Percentiles rank a stretch among this genome's conserved stretches.
Evolutionary conservation across 306 rosid genomes (phyloP).

Genomic region (Quercus glauca): DNA sequence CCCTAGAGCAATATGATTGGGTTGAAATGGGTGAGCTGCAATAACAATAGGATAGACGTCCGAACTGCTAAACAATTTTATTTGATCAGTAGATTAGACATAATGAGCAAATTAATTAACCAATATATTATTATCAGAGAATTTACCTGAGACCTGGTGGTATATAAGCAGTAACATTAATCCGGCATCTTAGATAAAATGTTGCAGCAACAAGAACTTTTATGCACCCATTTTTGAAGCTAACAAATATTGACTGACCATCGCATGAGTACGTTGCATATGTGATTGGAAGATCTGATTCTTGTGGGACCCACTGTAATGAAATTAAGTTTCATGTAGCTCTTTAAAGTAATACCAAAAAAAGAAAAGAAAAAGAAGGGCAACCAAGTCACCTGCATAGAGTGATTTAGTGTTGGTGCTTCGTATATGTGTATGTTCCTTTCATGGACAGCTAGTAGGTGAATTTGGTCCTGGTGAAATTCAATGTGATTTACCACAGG

Average conservation of each 20-base stretch:
- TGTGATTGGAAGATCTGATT: constrained; percentile 14
- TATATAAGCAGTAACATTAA: background rate
- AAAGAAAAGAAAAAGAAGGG: background rate
- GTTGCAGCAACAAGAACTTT: background rate
- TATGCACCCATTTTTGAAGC: constrained; percentile 18
- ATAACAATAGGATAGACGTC: constrained; percentile 16
- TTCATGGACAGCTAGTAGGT: constrained; percentile 3
- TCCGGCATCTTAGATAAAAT: constrained; percentile 7
- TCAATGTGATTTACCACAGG: constrained; percentile 18
- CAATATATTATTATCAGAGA: background rate
- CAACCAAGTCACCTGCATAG: background rate
- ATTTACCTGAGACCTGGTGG: constrained; percentile 3
- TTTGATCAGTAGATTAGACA: background rate
- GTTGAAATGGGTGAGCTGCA: constrained; percentile 9
- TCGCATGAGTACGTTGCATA: constrained; percentile 8
- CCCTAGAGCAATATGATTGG: constrained; percentile 20
- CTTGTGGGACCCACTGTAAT: constrained; percentile 5
- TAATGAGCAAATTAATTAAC: background rate
- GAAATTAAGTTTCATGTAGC: background rate
- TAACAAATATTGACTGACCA: constrained; percentile 11
- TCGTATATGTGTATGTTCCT: constrained; percentile 12
- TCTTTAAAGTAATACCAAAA: background rate
- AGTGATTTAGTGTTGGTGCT: constrained; percentile 11
- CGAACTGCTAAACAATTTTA: background rate
- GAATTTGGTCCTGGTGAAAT: constrained; percentile 13